These are phyloP conservation scores for Ustilago loliicola DNA, from an alignment of 1,284 basidiomycete genomes.

Conservation along the genomic window DNA sequence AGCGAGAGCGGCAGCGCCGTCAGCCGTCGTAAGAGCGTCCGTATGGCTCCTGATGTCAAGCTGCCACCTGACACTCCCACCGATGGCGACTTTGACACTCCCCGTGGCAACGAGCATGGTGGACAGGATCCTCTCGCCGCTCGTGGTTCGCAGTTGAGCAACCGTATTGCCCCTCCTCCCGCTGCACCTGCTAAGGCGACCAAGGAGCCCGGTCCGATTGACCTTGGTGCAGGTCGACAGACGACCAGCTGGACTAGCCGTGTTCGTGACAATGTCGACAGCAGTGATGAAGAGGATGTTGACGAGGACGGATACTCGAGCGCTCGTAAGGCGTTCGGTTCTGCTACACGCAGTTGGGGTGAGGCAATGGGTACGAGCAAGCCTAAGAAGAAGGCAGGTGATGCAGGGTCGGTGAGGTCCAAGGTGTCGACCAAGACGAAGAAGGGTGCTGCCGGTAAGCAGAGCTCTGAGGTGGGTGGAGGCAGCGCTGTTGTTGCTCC, in stretches of 20 bases:
- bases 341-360: conserved; percentile 57
- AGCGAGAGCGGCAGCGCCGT: conserved; percentile 49
- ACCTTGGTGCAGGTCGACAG: conserved; percentile 46
- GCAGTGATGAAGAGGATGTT: conserved; percentile 64
- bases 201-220: conserved; percentile 52
- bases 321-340: conserved; percentile 64
- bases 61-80: conserved; percentile 62
- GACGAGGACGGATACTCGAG: conserved; percentile 56
- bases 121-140: conserved; percentile 47
- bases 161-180: conserved; percentile 58
- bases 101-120: conserved; percentile 44
- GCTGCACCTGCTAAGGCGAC: conserved; percentile 37
- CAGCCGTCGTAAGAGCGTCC: conserved; percentile 63
- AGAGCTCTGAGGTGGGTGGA: conserved; percentile 1
- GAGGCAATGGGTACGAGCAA: conserved; percentile 58
- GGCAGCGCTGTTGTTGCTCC: conserved; percentile 7
- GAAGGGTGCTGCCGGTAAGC: conserved; percentile 26
- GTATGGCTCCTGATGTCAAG: conserved; percentile 66
- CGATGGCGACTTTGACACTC: conserved; percentile 26
- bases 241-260: conserved; percentile 62
- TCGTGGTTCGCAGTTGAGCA: conserved; percentile 39
- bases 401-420: conserved; percentile 40
- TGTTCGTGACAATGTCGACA: conserved; percentile 47
- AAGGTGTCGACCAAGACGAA: conserved; percentile 34
- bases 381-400: conserved; percentile 43